A percentile compares a stretch with the other conserved stretches of the same genome.
Conservation (phyloP, 768 basidiomycete genomes). For the Leccinum uliginosum region DNA sequence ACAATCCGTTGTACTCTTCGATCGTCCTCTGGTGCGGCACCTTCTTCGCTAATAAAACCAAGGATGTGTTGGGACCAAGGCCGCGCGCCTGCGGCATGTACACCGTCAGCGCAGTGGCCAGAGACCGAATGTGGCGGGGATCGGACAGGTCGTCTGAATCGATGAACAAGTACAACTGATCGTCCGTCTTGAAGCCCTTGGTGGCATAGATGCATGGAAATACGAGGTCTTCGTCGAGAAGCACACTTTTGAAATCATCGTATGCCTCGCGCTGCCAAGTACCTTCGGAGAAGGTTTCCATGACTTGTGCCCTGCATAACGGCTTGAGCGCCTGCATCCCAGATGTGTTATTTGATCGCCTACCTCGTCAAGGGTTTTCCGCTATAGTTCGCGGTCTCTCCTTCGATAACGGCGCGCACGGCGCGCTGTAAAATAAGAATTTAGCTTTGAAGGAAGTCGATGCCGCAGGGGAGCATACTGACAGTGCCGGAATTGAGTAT, state of each 20-base stretch:
- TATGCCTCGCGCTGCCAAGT: slow-evolving; percentile 17
- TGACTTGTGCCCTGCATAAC: slow-evolving; percentile 12
- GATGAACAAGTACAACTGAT: slow-evolving; percentile 19
- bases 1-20: slow-evolving; percentile 16
- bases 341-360: too few relatives aligned
- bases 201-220: slow-evolving; percentile 21
- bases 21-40: slow-evolving; percentile 3
- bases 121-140: slow-evolving; percentile 15
- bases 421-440: neutral
- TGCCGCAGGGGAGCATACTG: neutral
- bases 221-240: slow-evolving; percentile 20
- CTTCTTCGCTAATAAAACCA: slow-evolving; percentile 18
- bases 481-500: slow-evolving; percentile 7
- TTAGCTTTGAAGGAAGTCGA: neutral
- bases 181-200: slow-evolving; percentile 21
- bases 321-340: neutral
- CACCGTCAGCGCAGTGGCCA: slow-evolving; percentile 11
- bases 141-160: slow-evolving; percentile 22
- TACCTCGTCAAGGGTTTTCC: slow-evolving; percentile 18
- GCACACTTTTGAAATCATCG: slow-evolving; percentile 15
- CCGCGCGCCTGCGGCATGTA: slow-evolving; percentile 14
- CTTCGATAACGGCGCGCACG: neutral
- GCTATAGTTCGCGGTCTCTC: neutral
- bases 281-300: slow-evolving; percentile 7
- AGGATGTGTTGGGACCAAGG: slow-evolving; percentile 19